Evolutionary conservation across 257 asterid species (phyloP), one percentile per base, ranked within the genome.

Genomic region (Handroanthus guayacan): DNA sequence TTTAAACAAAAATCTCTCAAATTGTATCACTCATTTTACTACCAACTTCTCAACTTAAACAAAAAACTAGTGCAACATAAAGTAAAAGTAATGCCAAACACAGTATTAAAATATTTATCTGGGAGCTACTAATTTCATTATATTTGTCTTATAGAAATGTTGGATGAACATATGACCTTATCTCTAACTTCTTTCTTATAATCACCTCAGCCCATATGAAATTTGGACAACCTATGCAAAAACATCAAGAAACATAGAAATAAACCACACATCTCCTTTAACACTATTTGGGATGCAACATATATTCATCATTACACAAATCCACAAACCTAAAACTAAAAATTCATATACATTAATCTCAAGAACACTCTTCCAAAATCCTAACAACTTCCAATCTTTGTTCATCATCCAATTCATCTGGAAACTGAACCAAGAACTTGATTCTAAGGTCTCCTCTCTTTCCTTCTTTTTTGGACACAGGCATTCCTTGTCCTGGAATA

Each of bases 401-500:
- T 47, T 89, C 84, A 13, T 81, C 77, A 14, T 75, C 78, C 80
- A 91, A 74, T 8, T 87, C 78, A 31, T 67, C 25, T 1, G 95
- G 93, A 68, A 91, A 87, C 31, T 76, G 83, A 31, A 91, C 89
- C 34, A 89, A 73, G 75, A 91, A 89, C 75, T 82, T 87, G 76
- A 91, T 90, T 50, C 79, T 58, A 56, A 91, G 87, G 80, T 86
- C 87, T 39, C 95, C 95, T 83, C 90, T 85, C 63, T 6, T 62
- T 9, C 82, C 82, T 37, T 72, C 86, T 6, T 77, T 78, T 68
- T 82, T 89, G 72, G 84, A 31, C 62, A 73, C 78, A n/a, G 93
- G 89, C 95, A 91, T 87, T 47, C 97, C 95, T 78, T 91, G 90
- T 20, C 87, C 93, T 4, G 84, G 82, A 37, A 91, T 67, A 39